These are phyloP conservation scores for Polygonum aviculare DNA, from an alignment of 148 eudicot genomes.

Conservation along the genomic window DNA sequence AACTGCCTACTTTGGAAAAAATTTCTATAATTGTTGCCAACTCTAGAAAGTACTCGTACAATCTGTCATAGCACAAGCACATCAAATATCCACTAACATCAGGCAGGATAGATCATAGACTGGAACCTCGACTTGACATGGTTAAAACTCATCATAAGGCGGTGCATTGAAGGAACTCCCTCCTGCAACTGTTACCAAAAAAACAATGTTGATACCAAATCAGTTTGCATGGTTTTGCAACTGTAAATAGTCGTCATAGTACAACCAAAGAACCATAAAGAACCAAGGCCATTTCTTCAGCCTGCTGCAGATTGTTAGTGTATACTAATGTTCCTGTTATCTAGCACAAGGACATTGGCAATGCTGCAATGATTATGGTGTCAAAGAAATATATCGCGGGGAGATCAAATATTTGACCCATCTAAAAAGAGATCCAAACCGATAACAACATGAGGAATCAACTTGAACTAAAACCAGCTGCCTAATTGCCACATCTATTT, in stretches of 20 bases:
- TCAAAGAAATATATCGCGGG: no score
- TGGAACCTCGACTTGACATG: neutral
- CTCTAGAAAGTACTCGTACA: neutral
- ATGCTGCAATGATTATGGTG: no score
- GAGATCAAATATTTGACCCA: no score
- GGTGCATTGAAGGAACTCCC: neutral
- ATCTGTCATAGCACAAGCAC: neutral
- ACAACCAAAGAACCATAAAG: neutral
- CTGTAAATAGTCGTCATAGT: neutral
- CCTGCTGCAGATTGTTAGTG: no score
- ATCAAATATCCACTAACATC: neutral
- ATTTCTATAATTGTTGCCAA: neutral
- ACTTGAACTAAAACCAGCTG: no score
- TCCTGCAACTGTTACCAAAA: neutral
- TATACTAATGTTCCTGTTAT: no score
- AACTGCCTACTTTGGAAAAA: no score
- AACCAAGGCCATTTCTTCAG: no score
- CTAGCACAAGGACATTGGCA: no score
- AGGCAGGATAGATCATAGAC: neutral
- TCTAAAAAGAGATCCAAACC: no score
- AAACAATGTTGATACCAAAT: neutral
- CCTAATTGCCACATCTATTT: no score
- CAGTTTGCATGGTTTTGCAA: neutral
- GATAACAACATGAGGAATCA: no score
- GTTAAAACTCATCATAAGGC: neutral